These are phyloP conservation scores for Trametopsis cervina DNA, from an alignment of 768 basidiomycete genomes.

Conservation along the genomic window DNA sequence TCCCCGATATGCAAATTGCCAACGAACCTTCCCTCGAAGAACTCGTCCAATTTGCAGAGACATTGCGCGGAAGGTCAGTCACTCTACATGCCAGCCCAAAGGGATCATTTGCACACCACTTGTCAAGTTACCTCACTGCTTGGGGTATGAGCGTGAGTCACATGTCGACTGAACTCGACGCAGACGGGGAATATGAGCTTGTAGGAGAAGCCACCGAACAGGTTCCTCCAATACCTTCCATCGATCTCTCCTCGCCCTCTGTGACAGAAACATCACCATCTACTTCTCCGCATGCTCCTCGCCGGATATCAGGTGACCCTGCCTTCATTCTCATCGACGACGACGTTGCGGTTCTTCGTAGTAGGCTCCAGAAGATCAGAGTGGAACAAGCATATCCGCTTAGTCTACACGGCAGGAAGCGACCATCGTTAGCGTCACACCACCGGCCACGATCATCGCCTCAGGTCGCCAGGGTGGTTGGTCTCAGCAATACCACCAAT, in stretches of 20 bases:
- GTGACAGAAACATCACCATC: not conserved
- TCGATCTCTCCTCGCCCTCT: not conserved
- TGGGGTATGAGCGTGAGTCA: conserved; percentile 96
- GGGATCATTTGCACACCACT: conserved; percentile 85
- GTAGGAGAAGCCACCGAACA: conserved; percentile 6
- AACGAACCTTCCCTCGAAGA: conserved; percentile 78
- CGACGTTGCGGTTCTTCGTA: conserved; percentile 72
- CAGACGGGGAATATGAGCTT: conserved; percentile 31
- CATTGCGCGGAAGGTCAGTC: conserved; percentile 76
- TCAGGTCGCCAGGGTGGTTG: conserved; percentile 58
- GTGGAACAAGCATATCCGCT: conserved; percentile 43
- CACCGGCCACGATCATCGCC: conserved; percentile 79
- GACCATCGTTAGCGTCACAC: conserved; percentile 58
- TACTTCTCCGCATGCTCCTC: conserved; percentile 9
- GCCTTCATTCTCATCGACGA: conserved; percentile 91
- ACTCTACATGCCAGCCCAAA: conserved; percentile 80
- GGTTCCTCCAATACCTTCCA: conserved; percentile 3
- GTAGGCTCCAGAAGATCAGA: conserved; percentile 63
- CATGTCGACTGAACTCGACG: conserved; percentile 52
- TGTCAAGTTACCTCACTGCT: conserved; percentile 86
- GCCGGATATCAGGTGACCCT: conserved; percentile 15
- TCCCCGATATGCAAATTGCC: conserved; percentile 42
- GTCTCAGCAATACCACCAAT: conserved; percentile 17
- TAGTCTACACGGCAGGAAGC: conserved; percentile 41
- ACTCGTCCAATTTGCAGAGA: conserved; percentile 72